Percentiles rank a stretch among this genome's conserved stretches.
These are phyloP conservation scores for Pestalotiopsis sp. DNA, from an alignment of 2,329 filamentous ascomycete genomes.

Conservation along the genomic window DNA sequence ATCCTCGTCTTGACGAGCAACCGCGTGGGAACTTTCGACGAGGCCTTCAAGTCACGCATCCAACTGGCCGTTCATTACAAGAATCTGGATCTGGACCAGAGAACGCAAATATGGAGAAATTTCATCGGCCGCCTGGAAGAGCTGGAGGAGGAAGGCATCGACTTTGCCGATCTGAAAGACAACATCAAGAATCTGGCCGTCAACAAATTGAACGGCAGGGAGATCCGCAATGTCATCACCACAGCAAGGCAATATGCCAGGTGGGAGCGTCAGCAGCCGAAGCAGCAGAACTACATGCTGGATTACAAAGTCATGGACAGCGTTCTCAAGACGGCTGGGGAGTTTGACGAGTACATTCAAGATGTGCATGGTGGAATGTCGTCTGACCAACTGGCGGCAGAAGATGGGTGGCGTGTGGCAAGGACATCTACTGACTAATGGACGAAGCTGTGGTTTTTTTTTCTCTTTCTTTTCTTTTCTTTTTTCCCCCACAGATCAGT, in stretches of 20 bases:
- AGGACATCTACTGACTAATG: too few species aligned
- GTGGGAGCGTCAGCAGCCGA: constrained; percentile 22
- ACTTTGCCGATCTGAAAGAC: constrained; percentile 18
- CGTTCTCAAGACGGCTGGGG: constrained; percentile 21
- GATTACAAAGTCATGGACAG: background rate
- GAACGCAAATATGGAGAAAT: constrained; percentile 17
- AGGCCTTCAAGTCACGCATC: constrained; percentile 1
- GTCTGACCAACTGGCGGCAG: background rate
- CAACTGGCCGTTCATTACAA: constrained; percentile 13
- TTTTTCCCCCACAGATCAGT: too few species aligned
- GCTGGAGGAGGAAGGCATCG: background rate
- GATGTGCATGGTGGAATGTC: background rate
- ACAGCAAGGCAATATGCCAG: constrained; percentile 22
- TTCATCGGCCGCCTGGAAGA: constrained; percentile 20
- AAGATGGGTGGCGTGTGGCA: background rate
- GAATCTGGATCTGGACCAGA: constrained; percentile 11
- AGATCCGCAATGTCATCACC: constrained; percentile 40
- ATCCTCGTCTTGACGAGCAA: constrained; percentile 42
- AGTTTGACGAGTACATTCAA: constrained; percentile 21
- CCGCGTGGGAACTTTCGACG: constrained; percentile 24
- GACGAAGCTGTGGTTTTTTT: too few species aligned
- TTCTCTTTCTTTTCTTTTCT: too few species aligned
- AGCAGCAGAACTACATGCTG: constrained; percentile 6
- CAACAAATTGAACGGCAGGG: constrained; percentile 39
- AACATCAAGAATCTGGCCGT: constrained; percentile 30